These are phyloP conservation scores for Neurospora sp. DNA, from an alignment of 495 filamentous ascomycete species.

Conservation along the genomic window DNA sequence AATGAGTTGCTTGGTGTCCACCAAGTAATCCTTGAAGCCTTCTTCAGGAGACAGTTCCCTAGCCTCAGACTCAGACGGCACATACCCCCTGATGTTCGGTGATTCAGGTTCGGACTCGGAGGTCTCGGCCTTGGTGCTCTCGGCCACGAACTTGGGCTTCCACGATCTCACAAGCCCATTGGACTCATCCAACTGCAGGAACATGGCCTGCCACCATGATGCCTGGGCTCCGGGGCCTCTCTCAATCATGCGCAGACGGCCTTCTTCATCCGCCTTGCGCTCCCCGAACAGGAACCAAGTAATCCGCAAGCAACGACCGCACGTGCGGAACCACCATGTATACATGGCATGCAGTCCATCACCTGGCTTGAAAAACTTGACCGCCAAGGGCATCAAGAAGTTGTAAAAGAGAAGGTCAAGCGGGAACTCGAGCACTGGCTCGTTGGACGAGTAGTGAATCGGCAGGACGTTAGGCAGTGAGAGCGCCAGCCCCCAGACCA, in stretches of 20 bases:
- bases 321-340: conserved; percentile 91
- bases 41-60: not conserved
- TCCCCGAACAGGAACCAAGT: conserved; percentile 91
- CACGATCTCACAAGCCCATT: conserved; percentile 28
- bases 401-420: conserved; percentile 94
- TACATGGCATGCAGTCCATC: conserved; percentile 77
- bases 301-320: conserved; percentile 68
- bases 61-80: not conserved
- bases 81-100: conserved; percentile 4
- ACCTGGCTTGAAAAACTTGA: conserved; percentile 73
- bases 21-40: conserved; percentile 30
- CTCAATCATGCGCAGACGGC: conserved; percentile 29
- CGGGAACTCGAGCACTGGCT: conserved; percentile 88
- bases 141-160: conserved; percentile 30
- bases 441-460: conserved; percentile 83
- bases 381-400: conserved; percentile 78
- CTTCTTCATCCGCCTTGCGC: conserved; percentile 71
- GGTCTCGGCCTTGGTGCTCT: conserved; percentile 21
- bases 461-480: conserved; percentile 64
- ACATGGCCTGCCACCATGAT: conserved; percentile 23
- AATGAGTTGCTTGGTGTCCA: conserved; percentile 28
- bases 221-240: conserved; percentile 16
- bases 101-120: conserved; percentile 14
- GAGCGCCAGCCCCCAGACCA: conserved; percentile 81
- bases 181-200: conserved; percentile 26